Conservation (phyloP, 2,329 filamentous ascomycete genomes). For the Diaporthe amygdali region DNA sequence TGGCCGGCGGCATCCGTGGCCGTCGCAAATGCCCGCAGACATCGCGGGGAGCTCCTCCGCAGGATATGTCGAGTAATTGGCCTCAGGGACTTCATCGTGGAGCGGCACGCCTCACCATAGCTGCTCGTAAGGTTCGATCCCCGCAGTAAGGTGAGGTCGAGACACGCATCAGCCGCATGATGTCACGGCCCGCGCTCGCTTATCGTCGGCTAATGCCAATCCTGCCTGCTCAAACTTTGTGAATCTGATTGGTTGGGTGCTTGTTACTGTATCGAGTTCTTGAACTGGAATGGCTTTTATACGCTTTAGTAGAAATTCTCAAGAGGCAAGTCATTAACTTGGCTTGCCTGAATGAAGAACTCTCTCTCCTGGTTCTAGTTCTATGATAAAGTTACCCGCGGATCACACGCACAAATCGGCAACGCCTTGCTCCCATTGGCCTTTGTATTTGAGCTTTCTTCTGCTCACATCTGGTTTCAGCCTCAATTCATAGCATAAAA, state of each 20-base stretch:
- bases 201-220: conserved; percentile 10
- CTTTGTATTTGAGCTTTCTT: too few species aligned
- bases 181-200: conserved; percentile 16
- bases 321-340: too few species aligned
- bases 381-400: too few species aligned
- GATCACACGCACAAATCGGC: too few species aligned
- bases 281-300: neutral
- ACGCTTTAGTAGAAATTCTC: neutral
- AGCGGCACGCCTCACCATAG: conserved; percentile 17
- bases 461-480: too few species aligned
- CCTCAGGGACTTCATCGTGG: conserved; percentile 22
- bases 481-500: too few species aligned
- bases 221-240: neutral
- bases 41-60: conserved; percentile 10
- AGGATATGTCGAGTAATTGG: conserved; percentile 7
- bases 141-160: neutral
- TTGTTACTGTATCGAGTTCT: neutral
- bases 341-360: neutral
- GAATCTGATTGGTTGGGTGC: neutral
- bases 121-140: conserved; percentile 2
- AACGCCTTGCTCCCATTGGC: too few species aligned
- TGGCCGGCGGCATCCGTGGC: conserved; percentile 34
- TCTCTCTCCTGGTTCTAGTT: neutral
- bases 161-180: conserved; percentile 12
- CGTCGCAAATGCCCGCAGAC: conserved; percentile 46